These are phyloP conservation scores for Polytolypa hystricis DNA, from an alignment of 2,329 filamentous ascomycete genomes.

Conservation along the genomic window DNA sequence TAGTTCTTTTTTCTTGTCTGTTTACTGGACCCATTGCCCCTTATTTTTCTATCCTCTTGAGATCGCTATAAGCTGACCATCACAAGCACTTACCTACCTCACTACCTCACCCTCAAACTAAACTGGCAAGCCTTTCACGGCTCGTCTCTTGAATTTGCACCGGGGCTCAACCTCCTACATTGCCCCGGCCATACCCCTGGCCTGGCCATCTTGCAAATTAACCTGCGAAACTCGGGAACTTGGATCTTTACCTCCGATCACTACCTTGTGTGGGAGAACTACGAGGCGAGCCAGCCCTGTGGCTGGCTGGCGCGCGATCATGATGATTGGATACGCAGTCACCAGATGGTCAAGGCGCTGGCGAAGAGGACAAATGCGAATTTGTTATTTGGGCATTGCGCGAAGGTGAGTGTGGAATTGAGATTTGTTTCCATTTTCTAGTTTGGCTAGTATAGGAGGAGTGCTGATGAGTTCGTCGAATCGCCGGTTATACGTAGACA, in stretches of 20 bases:
- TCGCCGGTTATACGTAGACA: too few species aligned
- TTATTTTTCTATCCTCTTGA: too few species aligned
- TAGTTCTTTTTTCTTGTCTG: too few species aligned
- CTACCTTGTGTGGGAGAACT: conserved; percentile 32
- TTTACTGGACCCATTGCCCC: too few species aligned
- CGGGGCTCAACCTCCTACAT: conserved; percentile 29
- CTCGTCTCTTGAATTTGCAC: conserved; percentile 27
- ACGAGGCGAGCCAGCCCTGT: conserved; percentile 23
- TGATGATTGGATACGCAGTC: conserved; percentile 25
- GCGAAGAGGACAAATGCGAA: conserved; percentile 22
- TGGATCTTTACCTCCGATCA: conserved; percentile 34
- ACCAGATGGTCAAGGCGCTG: conserved; percentile 24
- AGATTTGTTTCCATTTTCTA: too few species aligned
- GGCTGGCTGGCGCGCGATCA: conserved; percentile 29
- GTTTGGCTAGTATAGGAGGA: too few species aligned
- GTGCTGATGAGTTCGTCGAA: too few species aligned
- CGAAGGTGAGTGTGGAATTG: conserved; percentile 8
- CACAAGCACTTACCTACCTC: conserved; percentile 29
- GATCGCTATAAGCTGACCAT: too few species aligned
- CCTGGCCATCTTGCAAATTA: conserved; percentile 27
- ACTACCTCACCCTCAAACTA: conserved; percentile 26
- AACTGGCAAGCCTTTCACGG: conserved; percentile 37
- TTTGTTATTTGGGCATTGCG: conserved; percentile 25
- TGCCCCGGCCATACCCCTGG: conserved; percentile 28
- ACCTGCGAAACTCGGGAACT: conserved; percentile 25